A percentile compares a stretch with the other conserved stretches of the same genome.
Evolutionary conservation across 805 yeast genomes (phyloP).

Genomic region (Candida quercuum): DNA sequence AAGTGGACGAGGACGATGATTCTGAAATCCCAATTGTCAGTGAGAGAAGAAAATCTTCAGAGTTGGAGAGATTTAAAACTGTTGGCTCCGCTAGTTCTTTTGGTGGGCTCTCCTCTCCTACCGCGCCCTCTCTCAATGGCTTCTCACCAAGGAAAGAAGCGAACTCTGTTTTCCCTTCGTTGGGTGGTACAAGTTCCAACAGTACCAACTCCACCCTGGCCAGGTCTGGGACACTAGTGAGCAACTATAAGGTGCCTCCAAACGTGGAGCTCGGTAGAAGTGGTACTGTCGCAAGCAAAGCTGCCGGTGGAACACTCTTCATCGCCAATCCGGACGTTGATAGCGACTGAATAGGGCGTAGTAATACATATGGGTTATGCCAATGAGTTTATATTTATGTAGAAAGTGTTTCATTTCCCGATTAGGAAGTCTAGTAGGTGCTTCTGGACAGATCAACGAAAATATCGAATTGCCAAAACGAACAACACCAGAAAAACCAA

Average conservation of each 20-base stretch:
- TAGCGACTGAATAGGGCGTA: slow-evolving; percentile 28
- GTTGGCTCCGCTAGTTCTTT: slow-evolving; percentile 1
- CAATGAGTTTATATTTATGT: too few relatives aligned
- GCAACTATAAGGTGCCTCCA: slow-evolving; percentile 12
- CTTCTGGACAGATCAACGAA: slow-evolving; percentile 43
- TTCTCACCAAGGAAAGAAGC: slow-evolving; percentile 13
- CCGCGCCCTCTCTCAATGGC: neutral
- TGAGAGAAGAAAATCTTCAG: slow-evolving; percentile 11
- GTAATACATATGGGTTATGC: too few relatives aligned
- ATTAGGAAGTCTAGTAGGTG: slow-evolving; percentile 6
- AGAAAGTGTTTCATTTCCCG: slow-evolving; percentile 6
- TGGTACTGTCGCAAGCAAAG: slow-evolving; percentile 28
- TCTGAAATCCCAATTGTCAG: slow-evolving; percentile 1
- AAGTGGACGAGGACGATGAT: slow-evolving; percentile 60
- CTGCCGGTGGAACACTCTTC: slow-evolving; percentile 37
- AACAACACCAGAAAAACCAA: slow-evolving; percentile 39
- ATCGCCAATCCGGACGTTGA: slow-evolving; percentile 57
- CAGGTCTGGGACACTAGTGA: slow-evolving; percentile 20
- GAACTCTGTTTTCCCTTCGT: too few relatives aligned
- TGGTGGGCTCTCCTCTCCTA: neutral
- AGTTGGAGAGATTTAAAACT: slow-evolving; percentile 14
- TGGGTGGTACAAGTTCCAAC: too few relatives aligned
- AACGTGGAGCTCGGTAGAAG: slow-evolving; percentile 24
- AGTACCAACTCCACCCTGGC: too few relatives aligned
- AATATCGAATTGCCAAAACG: slow-evolving; percentile 76